phyloP scores from a whole-genome alignment of 225 moss, liverwort and hornwort genomes.

The Marchantia paleacea region DNA sequence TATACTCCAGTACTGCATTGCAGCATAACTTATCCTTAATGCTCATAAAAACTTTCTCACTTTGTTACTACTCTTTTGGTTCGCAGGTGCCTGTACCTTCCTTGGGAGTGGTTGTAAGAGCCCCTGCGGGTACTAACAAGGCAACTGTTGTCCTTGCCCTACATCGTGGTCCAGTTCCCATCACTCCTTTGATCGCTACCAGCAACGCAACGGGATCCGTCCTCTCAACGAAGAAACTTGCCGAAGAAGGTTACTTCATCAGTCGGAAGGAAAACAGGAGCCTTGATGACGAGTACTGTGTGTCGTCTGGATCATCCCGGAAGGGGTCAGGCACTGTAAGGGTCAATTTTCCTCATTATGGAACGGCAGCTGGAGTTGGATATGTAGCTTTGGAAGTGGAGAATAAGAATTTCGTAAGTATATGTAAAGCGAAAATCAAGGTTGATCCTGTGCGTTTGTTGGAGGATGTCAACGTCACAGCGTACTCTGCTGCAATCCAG shows the following conservation, averaged over 20 bases:
- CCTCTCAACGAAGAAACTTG: constrained; percentile 58
- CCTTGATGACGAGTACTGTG: constrained; percentile 72
- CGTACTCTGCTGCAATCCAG: constrained; percentile 64
- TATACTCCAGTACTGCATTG: background rate
- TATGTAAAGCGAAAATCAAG: constrained; percentile 90
- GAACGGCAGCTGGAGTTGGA: constrained; percentile 67
- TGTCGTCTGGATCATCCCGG: constrained; percentile 68
- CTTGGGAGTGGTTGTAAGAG: constrained; percentile 79
- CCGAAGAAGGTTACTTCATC: constrained; percentile 88
- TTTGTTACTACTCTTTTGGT: constrained; percentile 15
- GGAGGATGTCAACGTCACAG: constrained; percentile 75
- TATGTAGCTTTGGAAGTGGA: constrained; percentile 93
- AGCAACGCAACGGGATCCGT: constrained; percentile 34
- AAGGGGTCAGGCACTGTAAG: constrained; percentile 84
- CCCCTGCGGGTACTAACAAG: constrained; percentile 65
- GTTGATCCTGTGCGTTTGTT: constrained; percentile 75
- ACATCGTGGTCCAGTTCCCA: constrained; percentile 82
- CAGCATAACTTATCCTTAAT: background rate
- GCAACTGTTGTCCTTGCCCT: constrained; percentile 78
- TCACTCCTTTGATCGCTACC: constrained; percentile 37
- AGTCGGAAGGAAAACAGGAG: constrained; percentile 72
- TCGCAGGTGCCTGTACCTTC: constrained; percentile 74
- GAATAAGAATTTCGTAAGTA: constrained; percentile 64
- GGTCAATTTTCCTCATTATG: constrained; percentile 80
- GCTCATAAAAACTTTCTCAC: background rate